A percentile compares a stretch with the other conserved stretches of the same genome.
Conservation (phyloP, 2,329 filamentous ascomycete species). For the Aspergillus sp. region DNA sequence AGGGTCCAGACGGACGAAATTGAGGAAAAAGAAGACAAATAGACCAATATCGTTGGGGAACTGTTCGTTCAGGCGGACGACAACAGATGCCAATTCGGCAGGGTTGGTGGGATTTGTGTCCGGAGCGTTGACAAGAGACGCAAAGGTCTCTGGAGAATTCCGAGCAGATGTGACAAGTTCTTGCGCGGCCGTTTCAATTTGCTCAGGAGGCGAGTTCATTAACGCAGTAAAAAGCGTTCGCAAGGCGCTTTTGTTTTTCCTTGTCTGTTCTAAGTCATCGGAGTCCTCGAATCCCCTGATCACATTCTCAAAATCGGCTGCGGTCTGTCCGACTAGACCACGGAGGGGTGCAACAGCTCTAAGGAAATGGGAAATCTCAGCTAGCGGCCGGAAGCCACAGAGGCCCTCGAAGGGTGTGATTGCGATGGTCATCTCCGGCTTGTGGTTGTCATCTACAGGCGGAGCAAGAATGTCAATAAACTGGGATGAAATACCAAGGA, state of each 20-base stretch:
- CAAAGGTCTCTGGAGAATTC: conserved; percentile 69
- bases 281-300: conserved; percentile 58
- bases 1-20: conserved; percentile 82
- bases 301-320: conserved; percentile 57
- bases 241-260: conserved; percentile 74
- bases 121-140: conserved; percentile 47
- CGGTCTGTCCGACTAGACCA: conserved; percentile 56
- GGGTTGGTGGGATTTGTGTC: conserved; percentile 39
- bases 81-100: conserved; percentile 71
- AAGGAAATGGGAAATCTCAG: conserved; percentile 84
- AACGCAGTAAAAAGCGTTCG: conserved; percentile 73
- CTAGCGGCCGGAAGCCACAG: conserved; percentile 87
- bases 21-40: conserved; percentile 96
- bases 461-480: not conserved
- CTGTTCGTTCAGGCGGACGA: conserved; percentile 73
- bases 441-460: conserved; percentile 85
- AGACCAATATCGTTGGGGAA: conserved; percentile 90
- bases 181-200: conserved; percentile 64
- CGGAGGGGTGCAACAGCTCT: conserved; percentile 64
- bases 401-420: conserved; percentile 95
- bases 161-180: conserved; percentile 71
- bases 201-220: conserved; percentile 72
- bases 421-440: conserved; percentile 98
- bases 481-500: not conserved
- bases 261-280: conserved; percentile 44